phyloP scores from a whole-genome alignment of 1,284 basidiomycete species.

The Apiotrichum mycotoxinovorans region DNA sequence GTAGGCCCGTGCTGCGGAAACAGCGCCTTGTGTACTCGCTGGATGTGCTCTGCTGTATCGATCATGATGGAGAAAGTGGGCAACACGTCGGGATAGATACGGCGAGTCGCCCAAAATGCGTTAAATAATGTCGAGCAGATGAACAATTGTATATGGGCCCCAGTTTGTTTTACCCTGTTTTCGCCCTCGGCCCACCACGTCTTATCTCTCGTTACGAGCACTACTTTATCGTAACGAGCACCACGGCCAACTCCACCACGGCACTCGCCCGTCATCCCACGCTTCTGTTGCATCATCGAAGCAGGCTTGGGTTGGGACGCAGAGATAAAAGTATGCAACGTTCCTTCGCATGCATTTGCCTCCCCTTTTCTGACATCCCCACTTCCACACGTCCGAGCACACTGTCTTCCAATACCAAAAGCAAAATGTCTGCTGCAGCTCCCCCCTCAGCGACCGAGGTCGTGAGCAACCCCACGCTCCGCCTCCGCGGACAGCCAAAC shows the following conservation, averaged over 20 bases:
- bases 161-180: no score
- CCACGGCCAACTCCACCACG: neutral
- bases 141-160: no score
- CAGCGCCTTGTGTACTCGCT: constrained; percentile 13
- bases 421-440: no score
- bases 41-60: constrained; percentile 1
- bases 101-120: no score
- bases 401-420: neutral
- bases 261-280: neutral
- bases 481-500: constrained; percentile 9
- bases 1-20: constrained; percentile 17
- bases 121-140: no score
- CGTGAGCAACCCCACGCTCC: constrained; percentile 3
- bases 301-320: no score
- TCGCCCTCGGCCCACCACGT: no score
- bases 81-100: no score
- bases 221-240: neutral
- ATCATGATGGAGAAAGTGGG: neutral
- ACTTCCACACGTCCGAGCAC: no score
- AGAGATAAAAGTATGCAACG: no score
- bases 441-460: neutral
- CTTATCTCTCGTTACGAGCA: neutral
- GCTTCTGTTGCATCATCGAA: neutral
- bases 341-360: no score
- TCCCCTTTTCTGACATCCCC: no score